Evolutionary conservation across 1,284 basidiomycete species (phyloP), one percentile per base, ranked within the genome.

Genomic region (Cutaneotrichosporon daszewskae): DNA sequence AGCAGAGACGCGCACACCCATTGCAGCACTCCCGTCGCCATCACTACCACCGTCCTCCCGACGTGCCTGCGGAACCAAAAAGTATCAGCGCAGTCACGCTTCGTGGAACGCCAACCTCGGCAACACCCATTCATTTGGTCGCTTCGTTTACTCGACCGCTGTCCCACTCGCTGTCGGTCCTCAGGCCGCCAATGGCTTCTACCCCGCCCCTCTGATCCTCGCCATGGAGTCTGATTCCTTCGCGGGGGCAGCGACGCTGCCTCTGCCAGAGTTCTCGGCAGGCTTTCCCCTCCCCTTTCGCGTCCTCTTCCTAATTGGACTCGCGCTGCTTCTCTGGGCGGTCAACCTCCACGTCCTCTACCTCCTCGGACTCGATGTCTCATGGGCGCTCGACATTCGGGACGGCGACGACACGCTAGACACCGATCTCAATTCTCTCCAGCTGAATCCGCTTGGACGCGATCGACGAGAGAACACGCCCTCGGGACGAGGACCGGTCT

Each of bases 331-430:
- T 9, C 80, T 81, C 43, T 90, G 86, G 86, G 88, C 87, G 0
- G 79, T 82, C 26, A 95, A 95, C 69, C 72, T 95, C 6, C 89
- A 95, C 68, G 79, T 85, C 35, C 78, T 95, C 29, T 74, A 83
- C 53, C 51, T 76, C 4, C 73, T 84, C n/a, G 82, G 84, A 13
- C 72, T 95, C 32, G 87, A 95, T 66, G 81, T 79, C 1, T 74
- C 78, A 9, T 71, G 75, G 56, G 81, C 81, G 5, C 76, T 95
- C 56, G 67, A 66, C 40, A 51, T 66, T 20, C 45, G 62, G 5
- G 65, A 66, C 23, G 55, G 54, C 16, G 51, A 52, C 43, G 51
- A 52, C 33, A 11, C 13, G 13, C 7, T 11, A 7, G 18, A 19
- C 7, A 18, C 19, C 3, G 33, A 40, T n/a, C n/a, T 25, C 14